A percentile compares a stretch with the other conserved stretches of the same genome.
phyloP scores from a whole-genome alignment of 2,329 filamentous ascomycete species.

The Colletotrichum filicis region DNA sequence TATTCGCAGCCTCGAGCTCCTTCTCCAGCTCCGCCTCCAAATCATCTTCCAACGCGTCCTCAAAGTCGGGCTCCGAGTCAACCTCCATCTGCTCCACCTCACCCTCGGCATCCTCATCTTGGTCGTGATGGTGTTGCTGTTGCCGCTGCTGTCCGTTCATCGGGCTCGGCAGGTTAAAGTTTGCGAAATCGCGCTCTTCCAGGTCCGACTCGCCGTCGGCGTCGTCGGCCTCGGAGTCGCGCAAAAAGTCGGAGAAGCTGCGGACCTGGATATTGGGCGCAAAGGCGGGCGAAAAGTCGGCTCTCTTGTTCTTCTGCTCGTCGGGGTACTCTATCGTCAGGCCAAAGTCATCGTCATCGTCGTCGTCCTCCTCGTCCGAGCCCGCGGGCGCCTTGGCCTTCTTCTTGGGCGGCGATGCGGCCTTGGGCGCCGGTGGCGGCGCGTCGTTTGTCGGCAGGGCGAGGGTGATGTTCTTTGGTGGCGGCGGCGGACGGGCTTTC shows the following conservation, averaged over 20 bases:
- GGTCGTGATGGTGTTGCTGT: conserved; percentile 40
- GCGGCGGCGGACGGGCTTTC: conserved; percentile 38
- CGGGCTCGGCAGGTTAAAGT: conserved; percentile 65
- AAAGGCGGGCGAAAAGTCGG: conserved; percentile 62
- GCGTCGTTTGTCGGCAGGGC: conserved; percentile 46
- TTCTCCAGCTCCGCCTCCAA: conserved; percentile 69
- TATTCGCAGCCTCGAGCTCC: conserved; percentile 53
- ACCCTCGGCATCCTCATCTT: conserved; percentile 37
- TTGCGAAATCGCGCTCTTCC: conserved; percentile 51
- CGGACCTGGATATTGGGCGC: conserved; percentile 47
- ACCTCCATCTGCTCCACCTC: conserved; percentile 40
- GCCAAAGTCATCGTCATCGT: conserved; percentile 66
- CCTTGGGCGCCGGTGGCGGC: conserved; percentile 35
- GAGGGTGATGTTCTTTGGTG: conserved; percentile 52
- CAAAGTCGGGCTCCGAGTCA: conserved; percentile 43
- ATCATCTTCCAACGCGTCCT: conserved; percentile 59
- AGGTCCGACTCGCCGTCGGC: conserved; percentile 59
- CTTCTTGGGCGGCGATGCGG: conserved; percentile 34
- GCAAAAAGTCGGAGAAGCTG: conserved; percentile 65
- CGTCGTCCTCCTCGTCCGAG: conserved; percentile 64
- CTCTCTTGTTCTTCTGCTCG: conserved; percentile 45
- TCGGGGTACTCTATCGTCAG: conserved; percentile 71
- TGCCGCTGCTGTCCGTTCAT: conserved; percentile 52
- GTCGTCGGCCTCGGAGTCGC: conserved; percentile 58
- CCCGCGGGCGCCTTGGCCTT: conserved; percentile 47